Base-by-base conservation (phyloP, 768 basidiomycete genomes). In the Galerina marginata region DNA sequence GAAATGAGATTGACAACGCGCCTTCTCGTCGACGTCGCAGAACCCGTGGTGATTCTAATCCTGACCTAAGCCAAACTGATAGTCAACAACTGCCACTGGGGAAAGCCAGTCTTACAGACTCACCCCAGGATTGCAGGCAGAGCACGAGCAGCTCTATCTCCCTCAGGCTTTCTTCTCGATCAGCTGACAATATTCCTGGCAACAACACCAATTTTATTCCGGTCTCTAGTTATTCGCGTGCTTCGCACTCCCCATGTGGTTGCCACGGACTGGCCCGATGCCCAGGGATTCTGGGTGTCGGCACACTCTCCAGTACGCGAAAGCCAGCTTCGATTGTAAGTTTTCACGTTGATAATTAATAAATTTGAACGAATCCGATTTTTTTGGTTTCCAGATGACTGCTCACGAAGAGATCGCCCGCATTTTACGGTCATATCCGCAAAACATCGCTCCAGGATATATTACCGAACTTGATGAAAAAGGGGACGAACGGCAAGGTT, bases 1-100 rank as follows among this genome's bases (percentile, higher is more conserved):
- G 61, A 45, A 75, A 78, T 42, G 79, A 76, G 23, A 68, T 70
- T 10, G 71, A 76, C 44, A 72, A 68, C 40, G 64, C 59, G 40
- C 64, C 69, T 7, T 61, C 75, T 20, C 72, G 71, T 43, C 76
- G 79, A 20, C 77, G 79, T 36, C 79, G 81, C 6, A 69, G 75
- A 57, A 69, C 61, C 39, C 69, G 67, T 53, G 65, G 71, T 53
- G 59, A 57, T 52, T 43, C 59, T 36, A 51, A 56, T 20, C n/a
- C 61, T 15, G 47, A 62, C 51, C 39, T 51, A 29, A 59, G 60
- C 47, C 40, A 52, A 52, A 46, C 53, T 38, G 46, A 16, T 40
- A 25, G 33, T n/a, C 55, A 49, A 46, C 42, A 42, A 45, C 38
- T 33, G 11, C 61, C 49, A 39, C 23, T 44, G 20, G 44, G 51